Percentiles rank a stretch among this genome's conserved stretches.
These are phyloP conservation scores for Apophysomyces variabilis DNA, from an alignment of 371 early-diverging fungal species.

Conservation along the genomic window DNA sequence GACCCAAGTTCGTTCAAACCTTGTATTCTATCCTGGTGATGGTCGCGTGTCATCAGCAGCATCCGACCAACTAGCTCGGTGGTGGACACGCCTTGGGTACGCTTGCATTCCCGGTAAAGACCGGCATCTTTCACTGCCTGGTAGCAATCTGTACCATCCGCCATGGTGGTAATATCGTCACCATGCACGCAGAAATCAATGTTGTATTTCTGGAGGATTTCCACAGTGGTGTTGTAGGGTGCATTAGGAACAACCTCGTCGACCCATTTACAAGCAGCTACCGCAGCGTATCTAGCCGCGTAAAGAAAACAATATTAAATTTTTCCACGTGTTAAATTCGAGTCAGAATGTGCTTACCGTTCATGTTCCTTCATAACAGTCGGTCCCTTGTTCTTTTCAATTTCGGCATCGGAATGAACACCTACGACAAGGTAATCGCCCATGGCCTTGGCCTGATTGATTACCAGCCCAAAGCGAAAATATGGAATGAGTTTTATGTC, in stretches of 20 bases:
- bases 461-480: too few species aligned
- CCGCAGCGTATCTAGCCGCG: slow-evolving; percentile 80
- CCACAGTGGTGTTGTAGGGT: slow-evolving; percentile 91
- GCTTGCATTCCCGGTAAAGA: slow-evolving; percentile 92
- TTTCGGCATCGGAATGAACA: slow-evolving; percentile 93
- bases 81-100: slow-evolving; percentile 93
- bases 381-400: slow-evolving; percentile 92
- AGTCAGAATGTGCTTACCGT: slow-evolving; percentile 54
- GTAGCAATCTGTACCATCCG: slow-evolving; percentile 96
- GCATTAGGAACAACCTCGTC: slow-evolving; percentile 93
- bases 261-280: slow-evolving; percentile 96
- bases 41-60: slow-evolving; percentile 91
- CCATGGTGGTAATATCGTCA: slow-evolving; percentile 93
- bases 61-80: slow-evolving; percentile 96
- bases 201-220: slow-evolving; percentile 80
- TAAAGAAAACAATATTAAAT: not conserved
- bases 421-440: slow-evolving; percentile 95
- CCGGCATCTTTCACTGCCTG: slow-evolving; percentile 93
- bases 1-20: slow-evolving; percentile 60
- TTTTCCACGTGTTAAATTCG: not conserved
- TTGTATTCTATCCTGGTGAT: slow-evolving; percentile 65
- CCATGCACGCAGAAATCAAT: slow-evolving; percentile 96
- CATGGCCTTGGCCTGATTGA: slow-evolving; percentile 82
- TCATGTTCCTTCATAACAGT: slow-evolving; percentile 97
- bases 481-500: too few species aligned